Percentiles rank a stretch among this genome's conserved stretches.
Conservation (phyloP, 2,329 filamentous ascomycete species). For the Dothideomycetes sp. region DNA sequence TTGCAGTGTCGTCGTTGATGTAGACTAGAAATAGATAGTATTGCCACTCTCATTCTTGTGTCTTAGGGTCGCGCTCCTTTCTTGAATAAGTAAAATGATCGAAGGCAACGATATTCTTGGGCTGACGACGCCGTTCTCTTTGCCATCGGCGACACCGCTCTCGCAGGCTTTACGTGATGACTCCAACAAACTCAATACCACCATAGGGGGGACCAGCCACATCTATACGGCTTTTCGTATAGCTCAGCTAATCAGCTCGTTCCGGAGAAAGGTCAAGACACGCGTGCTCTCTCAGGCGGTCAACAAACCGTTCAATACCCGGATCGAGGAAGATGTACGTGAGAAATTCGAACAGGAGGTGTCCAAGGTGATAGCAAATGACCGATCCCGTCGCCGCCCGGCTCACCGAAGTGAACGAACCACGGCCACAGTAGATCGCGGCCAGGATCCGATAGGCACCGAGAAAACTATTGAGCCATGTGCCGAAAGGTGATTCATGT, state of each 20-base stretch:
- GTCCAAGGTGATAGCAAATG: slow-evolving; percentile 16
- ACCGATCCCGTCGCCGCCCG: slow-evolving; percentile 15
- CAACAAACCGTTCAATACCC: background rate
- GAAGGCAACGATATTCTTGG: background rate
- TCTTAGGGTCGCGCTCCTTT: too few relatives aligned
- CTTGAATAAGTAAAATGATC: slow-evolving; percentile 7
- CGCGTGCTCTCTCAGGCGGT: slow-evolving; percentile 18
- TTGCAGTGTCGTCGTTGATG: too few relatives aligned
- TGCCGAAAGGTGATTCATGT: background rate
- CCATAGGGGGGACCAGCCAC: background rate
- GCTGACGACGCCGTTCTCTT: slow-evolving; percentile 7
- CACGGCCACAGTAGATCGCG: background rate
- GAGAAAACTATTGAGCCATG: background rate
- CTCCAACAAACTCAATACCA: background rate
- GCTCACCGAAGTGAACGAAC: background rate
- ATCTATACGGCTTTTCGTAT: slow-evolving; percentile 30
- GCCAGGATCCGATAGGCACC: background rate
- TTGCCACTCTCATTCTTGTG: too few relatives aligned
- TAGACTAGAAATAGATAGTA: too few relatives aligned
- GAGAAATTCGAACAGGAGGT: slow-evolving; percentile 24
- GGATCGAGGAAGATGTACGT: slow-evolving; percentile 20
- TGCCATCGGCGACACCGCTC: background rate
- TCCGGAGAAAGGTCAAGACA: slow-evolving; percentile 30
- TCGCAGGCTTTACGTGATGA: background rate
- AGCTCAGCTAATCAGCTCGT: slow-evolving; percentile 30